Base-by-base conservation (phyloP, 2,329 filamentous ascomycete genomes). In the Myriosclerotinia duriaeana region DNA sequence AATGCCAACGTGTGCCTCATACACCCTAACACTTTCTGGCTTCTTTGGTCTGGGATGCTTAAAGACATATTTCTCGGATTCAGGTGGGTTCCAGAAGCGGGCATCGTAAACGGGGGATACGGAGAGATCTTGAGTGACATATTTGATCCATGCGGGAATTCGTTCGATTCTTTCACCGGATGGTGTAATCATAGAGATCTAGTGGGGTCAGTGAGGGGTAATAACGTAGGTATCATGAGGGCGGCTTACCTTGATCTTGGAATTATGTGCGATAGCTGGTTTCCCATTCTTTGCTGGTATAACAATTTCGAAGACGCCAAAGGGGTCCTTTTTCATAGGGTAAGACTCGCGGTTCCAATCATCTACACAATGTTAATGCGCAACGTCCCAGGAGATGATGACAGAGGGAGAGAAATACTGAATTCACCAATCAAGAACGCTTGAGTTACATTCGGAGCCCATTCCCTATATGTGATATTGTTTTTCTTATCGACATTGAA, bases 1-100 rank as follows among this genome's bases (percentile, higher is more conserved):
- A 72, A 99, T 99, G 61, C 95, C 95, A 53, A 99, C 93, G 76
- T 99, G 95, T n/a, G 95, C 95, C 79, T 99, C 95, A 79, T 99
- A 99, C 67, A 99, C 93, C 61, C 95, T 89, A n/a, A 86, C 87
- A 74, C 93, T 97, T 66, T 83, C 78, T 1, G 95, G 95, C 82
- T 94, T 96, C 77, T 88, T 87, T 8, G 94, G 95, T 61, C 89
- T 85, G 56, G 85, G 74, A 78, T 98, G 86, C 80, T 96, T 93
- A 84, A 96, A 96, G 65, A 85, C 82, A 77, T 98, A 98, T 75
- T 81, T 86, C 75, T 96, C 87, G 50, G 82, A 80, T 59, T 83
- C 78, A 3, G 93, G 92, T 44, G 95, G 95, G 76, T 98, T 97
- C 95, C 95, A 99, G 81, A 99, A 97, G 63, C 92, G 87, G 34